Evolutionary conservation across 257 asterid genomes (phyloP).

Genomic region (Penstemon barbatus): DNA sequence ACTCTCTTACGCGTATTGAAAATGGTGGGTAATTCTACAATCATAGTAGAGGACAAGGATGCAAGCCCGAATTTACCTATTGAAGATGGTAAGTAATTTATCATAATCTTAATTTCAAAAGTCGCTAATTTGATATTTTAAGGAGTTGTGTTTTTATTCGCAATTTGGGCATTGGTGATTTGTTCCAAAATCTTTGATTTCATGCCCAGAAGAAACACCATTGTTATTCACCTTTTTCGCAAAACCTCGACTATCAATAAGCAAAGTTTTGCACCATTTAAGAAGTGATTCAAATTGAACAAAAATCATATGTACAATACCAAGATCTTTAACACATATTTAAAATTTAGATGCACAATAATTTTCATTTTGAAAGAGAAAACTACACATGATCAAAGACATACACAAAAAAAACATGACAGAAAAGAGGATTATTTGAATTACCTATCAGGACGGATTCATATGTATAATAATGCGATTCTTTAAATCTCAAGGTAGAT

Average conservation of each 20-base stretch:
- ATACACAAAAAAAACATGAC: neutral
- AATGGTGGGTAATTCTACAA: too few relatives aligned
- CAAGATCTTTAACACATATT: neutral
- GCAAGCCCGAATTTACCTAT: too few relatives aligned
- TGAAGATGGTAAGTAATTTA: too few relatives aligned
- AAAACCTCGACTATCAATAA: constrained; percentile 61
- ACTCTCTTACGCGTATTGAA: too few relatives aligned
- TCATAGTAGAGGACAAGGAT: too few relatives aligned
- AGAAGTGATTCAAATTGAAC: neutral
- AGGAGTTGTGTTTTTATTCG: constrained; percentile 3
- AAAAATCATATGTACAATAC: neutral
- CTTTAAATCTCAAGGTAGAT: too few relatives aligned
- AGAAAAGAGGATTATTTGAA: neutral
- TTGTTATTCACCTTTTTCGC: constrained; percentile 77
- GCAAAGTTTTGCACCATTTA: constrained; percentile 66
- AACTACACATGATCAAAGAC: neutral
- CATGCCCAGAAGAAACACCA: constrained; percentile 44
- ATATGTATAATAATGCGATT: too few relatives aligned
- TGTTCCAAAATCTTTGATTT: constrained; percentile 73
- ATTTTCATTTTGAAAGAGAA: neutral
- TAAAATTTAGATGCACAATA: neutral
- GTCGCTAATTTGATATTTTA: too few relatives aligned
- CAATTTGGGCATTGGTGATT: constrained; percentile 70
- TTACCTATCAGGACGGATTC: too few relatives aligned
- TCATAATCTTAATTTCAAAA: too few relatives aligned